These are phyloP conservation scores for Agarophyton chilense DNA, from an alignment of 23 red algal species.

Conservation along the genomic window DNA sequence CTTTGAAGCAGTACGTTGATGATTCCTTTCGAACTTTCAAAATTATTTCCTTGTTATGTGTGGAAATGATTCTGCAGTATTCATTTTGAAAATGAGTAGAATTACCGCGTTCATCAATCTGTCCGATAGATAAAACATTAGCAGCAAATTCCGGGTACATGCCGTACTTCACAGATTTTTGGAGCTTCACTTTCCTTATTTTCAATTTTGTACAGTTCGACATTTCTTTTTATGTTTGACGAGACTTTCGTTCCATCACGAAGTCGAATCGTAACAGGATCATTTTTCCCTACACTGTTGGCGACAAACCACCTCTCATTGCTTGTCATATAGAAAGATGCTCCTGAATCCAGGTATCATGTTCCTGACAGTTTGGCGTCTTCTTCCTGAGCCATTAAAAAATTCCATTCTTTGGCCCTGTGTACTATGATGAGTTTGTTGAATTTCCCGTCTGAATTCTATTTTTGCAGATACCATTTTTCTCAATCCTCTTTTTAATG, in stretches of 20 bases:
- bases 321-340: neutral
- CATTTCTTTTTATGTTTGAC: neutral
- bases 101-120: neutral
- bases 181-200: neutral
- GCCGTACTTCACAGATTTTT: neutral
- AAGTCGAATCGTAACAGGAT: neutral
- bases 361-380: neutral
- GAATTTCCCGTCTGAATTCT: no score
- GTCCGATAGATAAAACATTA: neutral
- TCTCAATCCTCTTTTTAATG: neutral
- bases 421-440: no score
- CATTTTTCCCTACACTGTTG: neutral
- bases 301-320: neutral
- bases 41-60: neutral
- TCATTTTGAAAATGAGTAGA: neutral
- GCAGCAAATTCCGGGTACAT: no score
- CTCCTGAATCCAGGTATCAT: constrained; percentile 27
- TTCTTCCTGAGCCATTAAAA: neutral
- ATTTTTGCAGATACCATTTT: neutral
- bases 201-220: neutral
- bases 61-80: neutral
- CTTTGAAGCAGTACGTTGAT: neutral
- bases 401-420: neutral
- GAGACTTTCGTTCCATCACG: neutral
- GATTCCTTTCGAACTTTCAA: neutral